These are phyloP conservation scores for Jacaranda copaia DNA, from an alignment of 257 asterid genomes.

Conservation along the genomic window DNA sequence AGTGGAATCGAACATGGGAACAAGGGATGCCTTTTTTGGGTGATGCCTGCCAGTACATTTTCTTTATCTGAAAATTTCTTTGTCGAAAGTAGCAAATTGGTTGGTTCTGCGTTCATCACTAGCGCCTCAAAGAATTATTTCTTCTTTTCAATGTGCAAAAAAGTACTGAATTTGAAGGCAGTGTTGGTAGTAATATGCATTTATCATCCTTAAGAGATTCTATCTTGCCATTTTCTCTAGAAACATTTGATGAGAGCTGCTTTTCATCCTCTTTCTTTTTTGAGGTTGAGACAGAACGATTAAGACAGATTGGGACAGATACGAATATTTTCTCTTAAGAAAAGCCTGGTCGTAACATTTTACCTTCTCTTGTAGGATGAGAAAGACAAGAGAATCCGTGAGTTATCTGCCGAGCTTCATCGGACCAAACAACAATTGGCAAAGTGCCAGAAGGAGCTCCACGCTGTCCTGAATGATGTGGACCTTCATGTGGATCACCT, in stretches of 20 bases:
- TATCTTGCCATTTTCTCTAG: not conserved
- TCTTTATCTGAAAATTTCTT: too few species aligned
- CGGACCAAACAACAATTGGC: conserved; percentile 36
- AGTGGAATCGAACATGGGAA: too few species aligned
- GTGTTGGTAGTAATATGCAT: not conserved
- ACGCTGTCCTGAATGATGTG: conserved; percentile 35
- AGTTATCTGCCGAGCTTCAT: conserved; percentile 38
- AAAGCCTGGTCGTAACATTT: not conserved
- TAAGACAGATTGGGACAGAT: not conserved
- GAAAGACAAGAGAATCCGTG: conserved; percentile 41
- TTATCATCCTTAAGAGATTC: not conserved
- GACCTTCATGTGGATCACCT: conserved; percentile 38
- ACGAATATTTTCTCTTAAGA: too few species aligned
- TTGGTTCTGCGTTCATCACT: too few species aligned
- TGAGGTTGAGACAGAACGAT: not conserved
- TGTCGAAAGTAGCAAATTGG: too few species aligned
- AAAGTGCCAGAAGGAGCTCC: conserved; percentile 40
- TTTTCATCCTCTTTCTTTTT: too few species aligned
- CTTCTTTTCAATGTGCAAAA: too few species aligned
- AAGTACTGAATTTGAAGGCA: not conserved
- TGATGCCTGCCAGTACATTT: too few species aligned
- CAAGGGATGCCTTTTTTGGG: too few species aligned
- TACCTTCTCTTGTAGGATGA: conserved; percentile 37
- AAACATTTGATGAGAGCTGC: not conserved
- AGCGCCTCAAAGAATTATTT: too few species aligned